A percentile compares a stretch with the other conserved stretches of the same genome.
phyloP scores from a whole-genome alignment of 2,329 filamentous ascomycete species.

The Ophiosphaerella korrae region DNA sequence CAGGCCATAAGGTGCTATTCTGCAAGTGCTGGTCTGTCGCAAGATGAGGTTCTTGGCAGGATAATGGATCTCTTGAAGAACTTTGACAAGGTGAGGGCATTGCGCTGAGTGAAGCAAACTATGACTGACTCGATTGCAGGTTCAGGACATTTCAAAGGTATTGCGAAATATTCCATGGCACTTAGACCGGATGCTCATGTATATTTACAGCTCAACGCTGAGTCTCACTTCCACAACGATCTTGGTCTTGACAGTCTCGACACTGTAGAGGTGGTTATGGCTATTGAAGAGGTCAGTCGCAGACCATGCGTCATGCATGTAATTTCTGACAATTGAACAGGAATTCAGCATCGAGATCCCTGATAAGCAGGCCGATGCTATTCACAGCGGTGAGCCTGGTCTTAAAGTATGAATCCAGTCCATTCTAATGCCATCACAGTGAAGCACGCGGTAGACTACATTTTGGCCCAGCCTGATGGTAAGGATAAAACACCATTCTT shows the following conservation, averaged over 20 bases:
- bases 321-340: slow-evolving; percentile 47
- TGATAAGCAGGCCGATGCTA: slow-evolving; percentile 92
- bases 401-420: background rate
- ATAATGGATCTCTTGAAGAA: slow-evolving; percentile 92
- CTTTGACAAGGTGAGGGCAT: slow-evolving; percentile 84
- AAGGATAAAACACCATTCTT: slow-evolving; percentile 51
- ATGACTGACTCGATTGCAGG: slow-evolving; percentile 56
- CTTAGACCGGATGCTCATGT: slow-evolving; percentile 24
- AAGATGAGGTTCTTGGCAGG: slow-evolving; percentile 85
- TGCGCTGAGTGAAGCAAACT: slow-evolving; percentile 14
- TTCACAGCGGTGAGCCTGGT: slow-evolving; percentile 80
- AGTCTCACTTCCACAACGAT: slow-evolving; percentile 94
- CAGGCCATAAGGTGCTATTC: slow-evolving; percentile 84
- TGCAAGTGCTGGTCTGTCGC: slow-evolving; percentile 75
- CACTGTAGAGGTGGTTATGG: slow-evolving; percentile 99
- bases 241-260: slow-evolving; percentile 96
- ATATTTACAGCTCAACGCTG: slow-evolving; percentile 71
- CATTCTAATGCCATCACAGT: slow-evolving; percentile 62
- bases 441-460: slow-evolving; percentile 93
- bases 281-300: slow-evolving; percentile 86
- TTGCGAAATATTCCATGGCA: slow-evolving; percentile 2
- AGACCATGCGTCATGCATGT: slow-evolving; percentile 1
- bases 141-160: slow-evolving; percentile 66
- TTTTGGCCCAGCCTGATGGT: slow-evolving; percentile 89
- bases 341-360: slow-evolving; percentile 95